A percentile compares a stretch with the other conserved stretches of the same genome.
Conservation (phyloP, 2,329 filamentous ascomycete genomes). For the Rutstroemia sydowiana region DNA sequence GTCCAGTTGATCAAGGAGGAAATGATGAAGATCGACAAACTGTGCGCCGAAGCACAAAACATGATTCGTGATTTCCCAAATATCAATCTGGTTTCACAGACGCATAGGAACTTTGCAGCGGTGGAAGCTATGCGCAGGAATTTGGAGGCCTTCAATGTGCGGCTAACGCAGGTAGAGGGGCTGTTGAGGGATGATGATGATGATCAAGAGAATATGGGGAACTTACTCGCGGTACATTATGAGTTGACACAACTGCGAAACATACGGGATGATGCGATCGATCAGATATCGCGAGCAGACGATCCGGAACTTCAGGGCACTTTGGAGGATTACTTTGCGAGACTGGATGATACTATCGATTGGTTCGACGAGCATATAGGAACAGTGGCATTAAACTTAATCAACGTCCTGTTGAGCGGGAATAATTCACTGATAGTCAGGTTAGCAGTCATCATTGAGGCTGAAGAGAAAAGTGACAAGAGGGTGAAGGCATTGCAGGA, state of each 20-base stretch:
- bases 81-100: slow-evolving; percentile 86
- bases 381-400: slow-evolving; percentile 79
- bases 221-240: slow-evolving; percentile 83
- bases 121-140: slow-evolving; percentile 90
- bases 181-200: slow-evolving; percentile 78
- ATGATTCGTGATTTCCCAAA: slow-evolving; percentile 96
- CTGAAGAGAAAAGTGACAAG: slow-evolving; percentile 93
- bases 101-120: slow-evolving; percentile 91
- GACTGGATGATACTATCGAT: slow-evolving; percentile 79
- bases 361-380: slow-evolving; percentile 96
- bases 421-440: slow-evolving; percentile 87
- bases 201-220: slow-evolving; percentile 84
- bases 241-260: slow-evolving; percentile 86
- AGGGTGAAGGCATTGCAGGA: slow-evolving; percentile 87
- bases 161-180: slow-evolving; percentile 66
- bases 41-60: slow-evolving; percentile 93
- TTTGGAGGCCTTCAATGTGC: slow-evolving; percentile 77
- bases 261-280: slow-evolving; percentile 92
- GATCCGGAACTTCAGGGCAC: slow-evolving; percentile 72
- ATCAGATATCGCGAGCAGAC: slow-evolving; percentile 77
- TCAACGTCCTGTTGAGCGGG: slow-evolving; percentile 76
- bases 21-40: slow-evolving; percentile 96
- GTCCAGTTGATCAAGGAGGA: slow-evolving; percentile 94
- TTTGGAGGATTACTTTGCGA: slow-evolving; percentile 80
- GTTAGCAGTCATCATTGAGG: slow-evolving; percentile 84